A percentile compares a stretch with the other conserved stretches of the same genome.
phyloP scores from a whole-genome alignment of 2,329 filamentous ascomycete genomes.

The Alternaria alternata region DNA sequence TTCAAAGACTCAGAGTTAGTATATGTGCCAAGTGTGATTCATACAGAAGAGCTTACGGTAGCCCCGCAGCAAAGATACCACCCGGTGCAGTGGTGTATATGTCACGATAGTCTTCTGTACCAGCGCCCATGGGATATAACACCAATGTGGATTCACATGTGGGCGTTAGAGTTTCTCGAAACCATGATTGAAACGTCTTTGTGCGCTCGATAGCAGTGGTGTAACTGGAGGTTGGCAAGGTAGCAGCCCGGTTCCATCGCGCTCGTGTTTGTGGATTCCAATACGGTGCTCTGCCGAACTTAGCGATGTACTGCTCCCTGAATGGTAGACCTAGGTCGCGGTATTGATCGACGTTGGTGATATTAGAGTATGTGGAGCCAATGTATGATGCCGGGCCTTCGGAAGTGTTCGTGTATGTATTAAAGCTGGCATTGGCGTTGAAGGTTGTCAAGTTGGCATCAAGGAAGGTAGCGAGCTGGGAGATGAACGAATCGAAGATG shows the following conservation, averaged over 20 bases:
- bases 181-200: constrained; percentile 12
- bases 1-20: not conserved
- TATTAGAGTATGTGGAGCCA: constrained; percentile 19
- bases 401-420: constrained; percentile 14
- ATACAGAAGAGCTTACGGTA: not conserved
- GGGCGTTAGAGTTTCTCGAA: constrained; percentile 13
- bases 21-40: not conserved
- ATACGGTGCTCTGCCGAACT: constrained; percentile 19
- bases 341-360: constrained; percentile 25
- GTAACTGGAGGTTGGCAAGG: constrained; percentile 13
- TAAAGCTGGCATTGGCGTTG: constrained; percentile 19
- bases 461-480: constrained; percentile 14
- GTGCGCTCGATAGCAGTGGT: constrained; percentile 11
- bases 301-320: constrained; percentile 13
- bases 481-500: constrained; percentile 15
- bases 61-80: constrained; percentile 11
- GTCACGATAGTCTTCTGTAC: constrained; percentile 16
- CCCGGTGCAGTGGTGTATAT: constrained; percentile 6
- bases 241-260: constrained; percentile 13
- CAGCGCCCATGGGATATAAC: constrained; percentile 20
- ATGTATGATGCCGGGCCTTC: constrained; percentile 17
- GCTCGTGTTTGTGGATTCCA: constrained; percentile 18
- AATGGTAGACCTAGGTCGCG: constrained; percentile 14
- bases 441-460: constrained; percentile 10
- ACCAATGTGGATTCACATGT: constrained; percentile 17